Base-by-base conservation (phyloP, 345 rosid genomes). In the Eucalyptus albens region DNA sequence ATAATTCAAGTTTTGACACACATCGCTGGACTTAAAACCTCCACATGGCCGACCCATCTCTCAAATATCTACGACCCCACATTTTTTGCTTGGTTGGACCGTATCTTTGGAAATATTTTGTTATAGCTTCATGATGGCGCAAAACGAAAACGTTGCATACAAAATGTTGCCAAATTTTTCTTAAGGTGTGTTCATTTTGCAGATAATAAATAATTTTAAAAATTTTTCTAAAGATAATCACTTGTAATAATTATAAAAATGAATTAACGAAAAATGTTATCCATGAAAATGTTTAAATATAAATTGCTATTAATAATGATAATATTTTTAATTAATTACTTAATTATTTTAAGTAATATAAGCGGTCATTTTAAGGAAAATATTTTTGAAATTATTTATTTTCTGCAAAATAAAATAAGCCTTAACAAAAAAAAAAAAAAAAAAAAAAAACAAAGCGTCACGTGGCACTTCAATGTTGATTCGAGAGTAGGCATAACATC, bases 141-240 rank as follows among this genome's bases (percentile, higher is more conserved):
- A 69, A 69, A 16, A 31, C 42, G 22, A 31, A 67, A 33, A 65
- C 33, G 19, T 7, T 13, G 77, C 4, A 65, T 8, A n/a, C 6
- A 65, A n/a, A 65, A 15, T 62, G n/a, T 29, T 29, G 17, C 69
- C 69, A 62, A 12, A 27, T 27, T 56, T 56, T 56, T 56, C 62
- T 56, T 56, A 22, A 6, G 15, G 7, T 12, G 4, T 6, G n/a
- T 60, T 26, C 12, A 27, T 60, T 60, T 62, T 3, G 4, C 3
- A 0, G 5, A 62, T 27, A 62, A 62, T 62, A 29, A 27, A 62
- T 27, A 13, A 62, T 62, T 27, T 27, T 4, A 27, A 27, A 27
- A 1, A 0, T 0, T 0, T 6, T 62, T 12, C 69, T 13, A 62
- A 62, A 62, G 13, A 62, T 29, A 3, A 62, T 6, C 8, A 0